Percentiles rank a stretch among this genome's conserved stretches.
These are phyloP conservation scores for Brachypodium distachyon DNA, from an alignment of 202 grass and related monocot species.

Conservation along the genomic window DNA sequence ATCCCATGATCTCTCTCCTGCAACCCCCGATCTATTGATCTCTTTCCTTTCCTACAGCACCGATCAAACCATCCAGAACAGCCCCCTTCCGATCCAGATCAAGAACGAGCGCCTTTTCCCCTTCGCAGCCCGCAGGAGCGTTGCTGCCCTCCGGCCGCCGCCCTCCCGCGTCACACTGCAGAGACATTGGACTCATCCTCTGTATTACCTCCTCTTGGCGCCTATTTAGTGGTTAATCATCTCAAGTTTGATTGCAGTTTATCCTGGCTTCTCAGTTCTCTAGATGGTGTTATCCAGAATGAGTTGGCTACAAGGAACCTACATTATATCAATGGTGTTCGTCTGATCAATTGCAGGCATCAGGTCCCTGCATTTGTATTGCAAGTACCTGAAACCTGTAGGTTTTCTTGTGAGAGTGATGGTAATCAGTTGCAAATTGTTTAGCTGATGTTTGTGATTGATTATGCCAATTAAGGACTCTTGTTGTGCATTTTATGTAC, in stretches of 20 bases:
- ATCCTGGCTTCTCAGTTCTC: conserved; percentile 46
- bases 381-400: not conserved
- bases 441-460: not conserved
- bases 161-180: no score
- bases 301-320: conserved; percentile 55
- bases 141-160: no score
- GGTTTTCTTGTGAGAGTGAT: not conserved
- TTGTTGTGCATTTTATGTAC: not conserved
- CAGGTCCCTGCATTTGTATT: no score
- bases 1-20: no score
- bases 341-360: no score
- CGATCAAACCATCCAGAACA: no score
- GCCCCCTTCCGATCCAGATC: no score
- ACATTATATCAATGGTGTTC: no score
- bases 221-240: not conserved
- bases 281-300: conserved; percentile 73
- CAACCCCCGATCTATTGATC: no score
- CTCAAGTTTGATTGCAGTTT: conserved; percentile 54
- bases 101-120: no score
- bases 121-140: no score
- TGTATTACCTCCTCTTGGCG: not conserved
- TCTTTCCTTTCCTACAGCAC: no score
- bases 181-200: not conserved
- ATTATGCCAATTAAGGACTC: not conserved
- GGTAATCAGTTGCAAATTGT: not conserved